Evolutionary conservation across 2,329 filamentous ascomycete genomes (phyloP), one percentile per base, ranked within the genome.

Genomic region (Onygenales sp.): DNA sequence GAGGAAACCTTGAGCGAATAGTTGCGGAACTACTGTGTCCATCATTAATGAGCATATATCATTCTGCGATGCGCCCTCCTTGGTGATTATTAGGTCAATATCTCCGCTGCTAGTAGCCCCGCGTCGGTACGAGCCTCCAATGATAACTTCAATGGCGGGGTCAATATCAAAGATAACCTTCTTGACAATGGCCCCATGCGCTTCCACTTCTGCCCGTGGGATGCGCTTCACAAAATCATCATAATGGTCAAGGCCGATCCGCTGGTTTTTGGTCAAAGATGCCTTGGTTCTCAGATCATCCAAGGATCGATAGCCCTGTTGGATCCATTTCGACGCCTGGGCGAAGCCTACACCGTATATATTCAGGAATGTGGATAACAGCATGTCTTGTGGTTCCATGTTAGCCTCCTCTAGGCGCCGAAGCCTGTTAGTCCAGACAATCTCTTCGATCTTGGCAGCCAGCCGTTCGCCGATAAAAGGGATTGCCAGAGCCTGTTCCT

Each of bases 371-470:
- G 81, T 67, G 54, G 84, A 80, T 1, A 95, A 70, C 0, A 81
- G 70, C 13, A 76, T 70, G 57, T 89, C 82, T n/a, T 77, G 74
- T 0, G 85, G 81, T 46, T 94, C 86, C 2, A 76, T 69, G 52
- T 80, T 78, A 0, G 86, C 81, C 60, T 84, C 82, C 36, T 95
- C 86, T 0, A 96, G 77, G 39, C 85, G 79, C 42, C 79, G 79
- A 0, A 96, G 78, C 31, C 77, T 76, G 61, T 88, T 80, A 0
- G 88, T 95, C 40, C 77, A 76, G 2, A 83, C 87, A 43, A 96
- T 95, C 65, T 96, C 92, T 62, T 93, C 88, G 57, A 97, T 93
- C 67, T 95, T 95, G 31, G 80, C 75, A 0, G 90, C 90, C 1
- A 96, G 73, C 1, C 87, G 79, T 9, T 75, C 62, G 6, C 91